Base-by-base conservation (phyloP, 495 filamentous ascomycete species). In the Penicillium pulvis region DNA sequence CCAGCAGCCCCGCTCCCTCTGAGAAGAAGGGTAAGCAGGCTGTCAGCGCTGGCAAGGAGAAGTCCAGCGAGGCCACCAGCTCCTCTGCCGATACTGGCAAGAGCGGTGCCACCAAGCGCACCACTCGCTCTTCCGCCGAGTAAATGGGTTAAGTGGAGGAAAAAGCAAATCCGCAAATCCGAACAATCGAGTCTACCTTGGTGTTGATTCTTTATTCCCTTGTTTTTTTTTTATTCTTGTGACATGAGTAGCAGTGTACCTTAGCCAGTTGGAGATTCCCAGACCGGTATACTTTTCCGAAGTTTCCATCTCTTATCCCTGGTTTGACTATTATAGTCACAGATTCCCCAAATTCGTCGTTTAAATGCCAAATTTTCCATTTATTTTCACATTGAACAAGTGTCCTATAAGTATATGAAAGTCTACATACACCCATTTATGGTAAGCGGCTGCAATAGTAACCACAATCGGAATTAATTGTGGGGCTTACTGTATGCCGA, bases 11-110 rank as follows among this genome's bases (percentile, higher is more conserved):
- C 43, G 78, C 85, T 20, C 71, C 83, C 56, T 75, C 81, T 39
- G 84, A 82, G 30, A 79, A 85, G 63, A 88, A 91, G 72, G 85
- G 80, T 56, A 93, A 93, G 85, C 84, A 85, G 59, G 80, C 85
- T 62, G 90, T 85, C 23, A 78, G 77, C 62, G 84, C 86, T 54
- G 79, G 78, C 62, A 94, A 94, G 85, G 91, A 92, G 78, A 91
- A 95, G 83, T 82, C 81, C 33, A 83, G 83, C 5, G 84, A 89
- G 74, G 88, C 87, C 57, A 80, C 82, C 62, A 71, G 85, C 53
- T 83, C 85, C 55, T 83, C 87, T 49, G 80, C 84, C 46, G 89
- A 92, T 57, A 81, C 84, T 26, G 83, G 75, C 59, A 90, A 89
- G 78, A 77, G 79, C 41, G 87, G 82, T 57, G 79, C 82, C 20